Evolutionary conservation across 2,329 filamentous ascomycete species (phyloP).

Genomic region (Monosporascus sp.): DNA sequence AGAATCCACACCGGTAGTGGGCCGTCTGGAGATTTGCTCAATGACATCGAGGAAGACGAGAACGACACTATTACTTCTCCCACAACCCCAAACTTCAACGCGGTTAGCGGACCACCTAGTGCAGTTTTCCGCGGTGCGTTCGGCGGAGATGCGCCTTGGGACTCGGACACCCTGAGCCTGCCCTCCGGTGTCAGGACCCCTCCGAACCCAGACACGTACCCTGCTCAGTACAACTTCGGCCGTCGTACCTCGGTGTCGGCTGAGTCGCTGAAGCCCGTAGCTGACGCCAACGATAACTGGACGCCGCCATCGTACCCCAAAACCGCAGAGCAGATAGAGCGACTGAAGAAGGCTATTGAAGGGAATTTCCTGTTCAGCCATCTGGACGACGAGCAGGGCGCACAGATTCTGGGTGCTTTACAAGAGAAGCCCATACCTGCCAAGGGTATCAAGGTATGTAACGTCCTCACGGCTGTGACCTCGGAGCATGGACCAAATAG

Average conservation of each 20-base stretch:
- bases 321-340: slow-evolving; percentile 70
- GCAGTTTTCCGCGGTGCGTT: slow-evolving; percentile 47
- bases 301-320: slow-evolving; percentile 81
- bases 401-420: slow-evolving; percentile 81
- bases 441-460: slow-evolving; percentile 66
- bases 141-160: slow-evolving; percentile 42
- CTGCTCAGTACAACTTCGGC: slow-evolving; percentile 88
- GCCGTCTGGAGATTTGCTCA: slow-evolving; percentile 37
- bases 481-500: neutral
- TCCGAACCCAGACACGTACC: slow-evolving; percentile 65
- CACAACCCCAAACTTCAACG: slow-evolving; percentile 56
- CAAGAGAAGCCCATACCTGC: slow-evolving; percentile 94
- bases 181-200: slow-evolving; percentile 40
- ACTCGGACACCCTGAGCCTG: slow-evolving; percentile 27
- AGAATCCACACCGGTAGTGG: slow-evolving; percentile 37
- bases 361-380: slow-evolving; percentile 93
- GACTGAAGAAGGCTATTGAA: slow-evolving; percentile 75
- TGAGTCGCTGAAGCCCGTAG: slow-evolving; percentile 87
- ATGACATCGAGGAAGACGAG: slow-evolving; percentile 78
- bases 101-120: slow-evolving; percentile 29
- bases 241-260: slow-evolving; percentile 94
- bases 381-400: slow-evolving; percentile 86
- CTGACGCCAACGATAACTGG: slow-evolving; percentile 83
- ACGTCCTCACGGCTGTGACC: neutral
- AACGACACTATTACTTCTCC: slow-evolving; percentile 71